Evolutionary conservation across 2,329 filamentous ascomycete species (phyloP).

Genomic region (Calcarisporium arbuscula): DNA sequence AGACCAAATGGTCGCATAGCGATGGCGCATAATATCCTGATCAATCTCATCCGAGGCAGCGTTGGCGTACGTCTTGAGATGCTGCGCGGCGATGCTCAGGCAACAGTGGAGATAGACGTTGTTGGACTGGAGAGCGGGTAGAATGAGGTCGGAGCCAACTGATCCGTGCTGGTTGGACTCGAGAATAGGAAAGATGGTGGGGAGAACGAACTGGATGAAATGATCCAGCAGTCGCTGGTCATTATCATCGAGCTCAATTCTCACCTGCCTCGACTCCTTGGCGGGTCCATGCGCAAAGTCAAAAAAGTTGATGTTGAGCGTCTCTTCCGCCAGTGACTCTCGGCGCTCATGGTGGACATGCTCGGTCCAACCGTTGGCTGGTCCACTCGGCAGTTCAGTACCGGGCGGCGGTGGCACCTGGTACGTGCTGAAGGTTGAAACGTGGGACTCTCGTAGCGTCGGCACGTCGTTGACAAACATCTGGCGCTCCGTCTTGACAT

Average conservation of each 20-base stretch:
- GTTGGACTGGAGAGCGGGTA: conserved; percentile 85
- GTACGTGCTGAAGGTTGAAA: conserved; percentile 90
- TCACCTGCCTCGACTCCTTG: conserved; percentile 58
- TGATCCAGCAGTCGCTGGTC: conserved; percentile 85
- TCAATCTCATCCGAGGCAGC: conserved; percentile 69
- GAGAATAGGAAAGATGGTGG: conserved; percentile 84
- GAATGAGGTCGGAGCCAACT: conserved; percentile 72
- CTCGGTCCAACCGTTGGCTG: conserved; percentile 49
- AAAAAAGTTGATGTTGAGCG: conserved; percentile 72
- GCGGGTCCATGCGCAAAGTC: conserved; percentile 68
- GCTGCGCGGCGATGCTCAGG: conserved; percentile 85
- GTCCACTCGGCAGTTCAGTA: conserved; percentile 57
- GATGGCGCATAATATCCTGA: conserved; percentile 85
- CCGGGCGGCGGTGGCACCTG: conserved; percentile 69
- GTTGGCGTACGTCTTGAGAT: conserved; percentile 69
- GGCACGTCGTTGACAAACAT: conserved; percentile 91
- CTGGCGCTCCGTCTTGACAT: conserved; percentile 91
- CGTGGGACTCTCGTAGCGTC: conserved; percentile 76
- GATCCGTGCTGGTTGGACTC: conserved; percentile 85
- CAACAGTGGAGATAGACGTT: conserved; percentile 94
- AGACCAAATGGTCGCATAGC: conserved; percentile 78
- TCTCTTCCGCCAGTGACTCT: conserved; percentile 62
- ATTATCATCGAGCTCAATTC: conserved; percentile 77
- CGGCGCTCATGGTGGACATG: conserved; percentile 34
- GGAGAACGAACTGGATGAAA: conserved; percentile 82